These are phyloP conservation scores for Rhodotorula sp. DNA, from an alignment of 1,284 basidiomycete species.

Conservation along the genomic window DNA sequence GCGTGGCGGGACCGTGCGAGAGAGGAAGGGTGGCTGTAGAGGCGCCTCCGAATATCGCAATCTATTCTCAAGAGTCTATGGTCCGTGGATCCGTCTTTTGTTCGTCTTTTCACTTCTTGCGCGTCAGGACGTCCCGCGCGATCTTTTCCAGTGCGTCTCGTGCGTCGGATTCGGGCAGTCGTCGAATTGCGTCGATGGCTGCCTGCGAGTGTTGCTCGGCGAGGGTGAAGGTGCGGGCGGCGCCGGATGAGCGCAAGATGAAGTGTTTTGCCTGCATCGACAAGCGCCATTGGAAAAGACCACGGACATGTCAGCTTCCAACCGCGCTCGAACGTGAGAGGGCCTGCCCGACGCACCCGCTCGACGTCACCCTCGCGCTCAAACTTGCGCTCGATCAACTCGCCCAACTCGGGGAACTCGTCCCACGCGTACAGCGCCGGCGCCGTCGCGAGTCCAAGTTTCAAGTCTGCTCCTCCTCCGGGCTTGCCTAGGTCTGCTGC, in stretches of 20 bases:
- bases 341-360: conserved; percentile 57
- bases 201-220: conserved; percentile 74
- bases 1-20: too few relatives aligned
- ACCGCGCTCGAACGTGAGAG: background rate
- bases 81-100: too few relatives aligned
- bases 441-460: conserved; percentile 83
- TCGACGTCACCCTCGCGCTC: conserved; percentile 78
- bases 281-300: background rate
- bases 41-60: too few relatives aligned
- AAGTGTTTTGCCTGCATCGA: conserved; percentile 64
- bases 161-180: conserved; percentile 80
- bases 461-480: conserved; percentile 73
- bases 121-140: conserved; percentile 51
- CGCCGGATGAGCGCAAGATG: conserved; percentile 70
- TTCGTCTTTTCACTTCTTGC: conserved; percentile 47
- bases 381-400: conserved; percentile 83
- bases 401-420: conserved; percentile 75
- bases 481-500: conserved; percentile 73
- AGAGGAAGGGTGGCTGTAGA: too few relatives aligned
- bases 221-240: conserved; percentile 74
- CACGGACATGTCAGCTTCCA: background rate
- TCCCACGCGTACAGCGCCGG: conserved; percentile 95
- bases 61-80: too few relatives aligned
- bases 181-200: conserved; percentile 66
- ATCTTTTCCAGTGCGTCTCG: conserved; percentile 62